A percentile compares a stretch with the other conserved stretches of the same genome.
Conservation (phyloP, 495 filamentous ascomycete genomes). For the Cetradonia linearis region DNA sequence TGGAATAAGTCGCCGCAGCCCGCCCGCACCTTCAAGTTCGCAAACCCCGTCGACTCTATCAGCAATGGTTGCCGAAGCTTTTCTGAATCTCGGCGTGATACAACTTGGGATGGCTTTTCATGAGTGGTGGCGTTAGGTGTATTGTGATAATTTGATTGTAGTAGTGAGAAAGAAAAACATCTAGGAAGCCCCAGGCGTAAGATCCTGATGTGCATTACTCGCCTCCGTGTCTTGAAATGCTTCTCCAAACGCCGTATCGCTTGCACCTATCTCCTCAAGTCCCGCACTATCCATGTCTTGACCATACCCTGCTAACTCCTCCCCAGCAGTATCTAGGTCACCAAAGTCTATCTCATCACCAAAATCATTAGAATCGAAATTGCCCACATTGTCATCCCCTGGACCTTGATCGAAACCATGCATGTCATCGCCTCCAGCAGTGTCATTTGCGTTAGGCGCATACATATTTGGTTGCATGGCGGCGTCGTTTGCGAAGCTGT, state of each 20-base stretch:
- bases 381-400: slow-evolving; percentile 21
- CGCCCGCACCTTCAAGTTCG: neutral
- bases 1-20: too few relatives aligned
- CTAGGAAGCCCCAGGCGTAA: neutral
- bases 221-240: slow-evolving; percentile 49
- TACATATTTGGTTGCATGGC: slow-evolving; percentile 12
- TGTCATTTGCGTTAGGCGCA: slow-evolving; percentile 21
- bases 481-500: slow-evolving; percentile 19
- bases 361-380: slow-evolving; percentile 39
- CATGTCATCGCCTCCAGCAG: slow-evolving; percentile 27
- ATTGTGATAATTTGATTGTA: neutral
- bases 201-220: slow-evolving; percentile 2
- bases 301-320: slow-evolving; percentile 51
- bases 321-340: slow-evolving; percentile 51
- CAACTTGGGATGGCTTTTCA: neutral
- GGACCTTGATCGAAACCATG: slow-evolving; percentile 28
- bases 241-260: slow-evolving; percentile 53
- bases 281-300: slow-evolving; percentile 42
- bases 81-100: neutral
- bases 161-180: neutral
- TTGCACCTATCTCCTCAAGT: slow-evolving; percentile 39
- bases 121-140: neutral
- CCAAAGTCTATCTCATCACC: slow-evolving; percentile 38
- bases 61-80: neutral
- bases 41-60: neutral